phyloP scores from a whole-genome alignment of 164 flowering plant species.

The Vitis rotundifolia region DNA sequence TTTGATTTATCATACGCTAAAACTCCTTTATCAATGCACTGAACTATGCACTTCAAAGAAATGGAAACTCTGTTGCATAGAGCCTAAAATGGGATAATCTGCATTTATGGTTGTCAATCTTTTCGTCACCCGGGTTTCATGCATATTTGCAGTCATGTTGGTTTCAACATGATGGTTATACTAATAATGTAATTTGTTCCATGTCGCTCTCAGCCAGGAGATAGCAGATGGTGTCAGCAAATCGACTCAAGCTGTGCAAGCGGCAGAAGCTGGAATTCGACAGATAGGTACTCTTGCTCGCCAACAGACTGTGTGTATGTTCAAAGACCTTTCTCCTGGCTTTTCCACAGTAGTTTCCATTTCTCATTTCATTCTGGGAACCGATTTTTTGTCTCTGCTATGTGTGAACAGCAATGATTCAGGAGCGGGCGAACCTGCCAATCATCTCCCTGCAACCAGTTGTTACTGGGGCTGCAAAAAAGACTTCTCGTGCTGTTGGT shows the following conservation, averaged over 20 bases:
- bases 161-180: too few species aligned
- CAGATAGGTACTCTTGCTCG: conserved; percentile 78
- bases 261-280: conserved; percentile 83
- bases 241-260: conserved; percentile 84
- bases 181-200: background rate
- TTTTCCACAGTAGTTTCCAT: background rate
- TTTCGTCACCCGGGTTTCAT: background rate
- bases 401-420: conserved; percentile 63
- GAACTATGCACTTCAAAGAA: too few species aligned
- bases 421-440: conserved; percentile 87
- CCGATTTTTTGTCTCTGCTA: background rate
- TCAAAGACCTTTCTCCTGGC: background rate
- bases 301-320: conserved; percentile 76
- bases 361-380: background rate
- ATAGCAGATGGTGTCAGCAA: conserved; percentile 84
- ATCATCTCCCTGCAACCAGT: conserved; percentile 74
- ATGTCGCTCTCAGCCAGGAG: conserved; percentile 65
- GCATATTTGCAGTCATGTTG: background rate
- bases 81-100: too few species aligned
- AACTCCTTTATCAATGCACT: too few species aligned
- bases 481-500: conserved; percentile 82
- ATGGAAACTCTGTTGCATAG: too few species aligned
- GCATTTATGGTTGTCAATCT: too few species aligned
- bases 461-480: conserved; percentile 85
- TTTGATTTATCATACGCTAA: too few species aligned